Percentiles rank a stretch among this genome's conserved stretches.
These are phyloP conservation scores for Torulaspora globosa DNA, from an alignment of 1,139 yeast species.

Conservation along the genomic window DNA sequence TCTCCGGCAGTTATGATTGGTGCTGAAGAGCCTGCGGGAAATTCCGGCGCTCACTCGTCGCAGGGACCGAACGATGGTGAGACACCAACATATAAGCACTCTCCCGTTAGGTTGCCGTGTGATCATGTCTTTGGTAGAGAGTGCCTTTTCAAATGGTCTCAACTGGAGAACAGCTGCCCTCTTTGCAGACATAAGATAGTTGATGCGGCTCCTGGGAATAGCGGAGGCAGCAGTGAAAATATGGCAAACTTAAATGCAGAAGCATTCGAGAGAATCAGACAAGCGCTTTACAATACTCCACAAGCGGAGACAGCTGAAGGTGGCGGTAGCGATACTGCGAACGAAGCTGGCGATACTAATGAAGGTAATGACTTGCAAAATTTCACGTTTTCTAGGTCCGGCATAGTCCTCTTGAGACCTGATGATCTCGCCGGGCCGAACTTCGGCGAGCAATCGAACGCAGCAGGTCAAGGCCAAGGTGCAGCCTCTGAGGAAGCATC, in stretches of 20 bases:
- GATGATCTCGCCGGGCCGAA: slow-evolving; percentile 1
- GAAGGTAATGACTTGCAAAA: slow-evolving; percentile 9
- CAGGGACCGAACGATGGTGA: slow-evolving; percentile 16
- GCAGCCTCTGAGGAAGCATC: background rate
- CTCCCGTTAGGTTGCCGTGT: slow-evolving; percentile 74
- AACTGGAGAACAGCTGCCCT: slow-evolving; percentile 68
- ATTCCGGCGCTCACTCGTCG: background rate
- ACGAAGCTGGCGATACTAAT: background rate
- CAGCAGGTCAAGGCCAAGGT: slow-evolving; percentile 1
- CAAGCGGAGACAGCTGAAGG: slow-evolving; percentile 5
- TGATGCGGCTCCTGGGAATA: slow-evolving; percentile 16
- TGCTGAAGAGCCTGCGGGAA: slow-evolving; percentile 6
- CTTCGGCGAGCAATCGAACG: slow-evolving; percentile 1
- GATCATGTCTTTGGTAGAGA: slow-evolving; percentile 70
- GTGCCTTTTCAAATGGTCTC: slow-evolving; percentile 75
- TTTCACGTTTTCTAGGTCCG: slow-evolving; percentile 18
- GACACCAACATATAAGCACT: slow-evolving; percentile 47
- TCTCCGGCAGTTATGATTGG: slow-evolving; percentile 14
- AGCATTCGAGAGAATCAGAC: slow-evolving; percentile 31
- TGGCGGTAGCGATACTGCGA: background rate
- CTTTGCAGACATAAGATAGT: slow-evolving; percentile 61
- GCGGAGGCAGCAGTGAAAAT: slow-evolving; percentile 11
- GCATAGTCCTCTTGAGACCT: slow-evolving; percentile 19
- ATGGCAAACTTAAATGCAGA: slow-evolving; percentile 18
- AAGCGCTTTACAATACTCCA: slow-evolving; percentile 24